Percentiles rank a stretch among this genome's conserved stretches.
These are phyloP conservation scores for Penicillium argentinense DNA, from an alignment of 495 filamentous ascomycete species.

Conservation along the genomic window DNA sequence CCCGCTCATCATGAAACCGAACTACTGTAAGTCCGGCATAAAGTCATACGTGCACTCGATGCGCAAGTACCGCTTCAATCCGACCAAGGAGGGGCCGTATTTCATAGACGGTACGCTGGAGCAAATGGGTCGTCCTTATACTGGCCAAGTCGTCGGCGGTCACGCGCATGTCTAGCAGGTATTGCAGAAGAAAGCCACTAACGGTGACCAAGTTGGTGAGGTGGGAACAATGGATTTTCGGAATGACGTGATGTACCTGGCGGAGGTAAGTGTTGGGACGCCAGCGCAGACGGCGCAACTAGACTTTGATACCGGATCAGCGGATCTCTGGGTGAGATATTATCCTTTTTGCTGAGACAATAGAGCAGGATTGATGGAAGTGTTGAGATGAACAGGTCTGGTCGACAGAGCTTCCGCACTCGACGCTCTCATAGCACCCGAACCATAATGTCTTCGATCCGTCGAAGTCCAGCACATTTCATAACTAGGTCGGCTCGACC, in stretches of 20 bases:
- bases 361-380: no score
- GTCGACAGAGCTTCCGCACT: constrained; percentile 55
- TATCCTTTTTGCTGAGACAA: no score
- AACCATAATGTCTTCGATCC: constrained; percentile 56
- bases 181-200: constrained; percentile 54
- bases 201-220: constrained; percentile 46
- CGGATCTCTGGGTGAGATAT: constrained; percentile 79
- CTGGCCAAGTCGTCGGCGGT: constrained; percentile 45
- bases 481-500: constrained; percentile 45
- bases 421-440: constrained; percentile 33
- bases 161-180: constrained; percentile 40
- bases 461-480: constrained; percentile 61
- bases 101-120: constrained; percentile 45
- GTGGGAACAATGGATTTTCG: constrained; percentile 70
- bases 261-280: constrained; percentile 64
- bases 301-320: constrained; percentile 77
- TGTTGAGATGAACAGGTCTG: constrained; percentile 47
- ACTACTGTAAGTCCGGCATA: constrained; percentile 63
- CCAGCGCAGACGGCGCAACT: constrained; percentile 64
- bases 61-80: constrained; percentile 68
- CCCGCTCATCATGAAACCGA: constrained; percentile 55
- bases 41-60: constrained; percentile 73
- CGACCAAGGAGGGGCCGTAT: constrained; percentile 70
- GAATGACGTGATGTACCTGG: constrained; percentile 71
- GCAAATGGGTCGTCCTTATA: constrained; percentile 45